Base-by-base conservation (phyloP, 2,329 filamentous ascomycete genomes). In the Cucurbitaria berberidis region DNA sequence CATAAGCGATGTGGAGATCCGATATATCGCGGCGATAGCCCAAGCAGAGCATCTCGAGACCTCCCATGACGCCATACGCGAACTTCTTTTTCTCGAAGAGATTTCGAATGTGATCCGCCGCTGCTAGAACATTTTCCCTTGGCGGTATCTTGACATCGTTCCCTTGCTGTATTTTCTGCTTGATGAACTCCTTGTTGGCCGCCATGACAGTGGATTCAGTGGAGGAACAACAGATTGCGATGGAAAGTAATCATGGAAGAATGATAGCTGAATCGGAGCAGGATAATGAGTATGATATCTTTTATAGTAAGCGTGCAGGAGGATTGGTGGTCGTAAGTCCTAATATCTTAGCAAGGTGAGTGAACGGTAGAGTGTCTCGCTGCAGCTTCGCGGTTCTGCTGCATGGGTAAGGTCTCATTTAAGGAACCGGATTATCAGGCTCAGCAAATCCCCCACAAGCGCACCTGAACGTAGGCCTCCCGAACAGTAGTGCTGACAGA, bases 1-100 rank as follows among this genome's bases (percentile, higher is more conserved):
- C 70, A 38, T 73, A 74, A 1, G 68, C 70, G 27, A 74, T 66
- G 26, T 73, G 68, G 5, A 74, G 53, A 32, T 72, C 69, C 3
- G 61, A 57, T 60, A 70, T 64, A 15, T 68, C 67, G 27, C 70
- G 65, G 16, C 62, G 60, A 18, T 70, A 64, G 3, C 72, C 72
- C 3, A 72, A 43, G 44, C 69, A 73, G 5, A 70, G 55, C 64
- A 74, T 70, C 15, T 68, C 62, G 16, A 74, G 51, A 3, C 67
- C 67, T 22, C 69, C 66, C 49, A 72, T 55, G 27, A 68, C 62
- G 19, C 65, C 69, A 59, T 69, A 73, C 16, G 61, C 63, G 19
- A 73, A 60, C 22, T 66, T 70, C 38, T 72, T 73, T n/a, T 52
- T 60, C 49, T 73, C 69, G 21, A 74, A 63, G 7, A 74, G 22